A percentile compares a stretch with the other conserved stretches of the same genome.
phyloP scores from a whole-genome alignment of 2,329 filamentous ascomycete genomes.

The Cercospora zeina region DNA sequence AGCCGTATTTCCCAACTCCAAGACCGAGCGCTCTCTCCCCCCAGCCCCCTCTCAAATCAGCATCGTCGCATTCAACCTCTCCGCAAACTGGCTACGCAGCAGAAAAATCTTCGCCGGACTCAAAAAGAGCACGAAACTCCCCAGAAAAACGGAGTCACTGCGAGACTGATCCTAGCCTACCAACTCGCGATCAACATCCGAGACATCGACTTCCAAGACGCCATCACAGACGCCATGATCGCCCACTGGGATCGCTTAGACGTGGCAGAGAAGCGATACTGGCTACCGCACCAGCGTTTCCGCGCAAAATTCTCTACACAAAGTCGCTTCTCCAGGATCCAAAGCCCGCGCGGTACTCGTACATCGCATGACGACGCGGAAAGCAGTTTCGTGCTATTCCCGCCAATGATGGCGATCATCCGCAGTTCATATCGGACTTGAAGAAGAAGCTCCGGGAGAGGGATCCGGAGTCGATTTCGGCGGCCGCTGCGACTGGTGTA shows the following conservation, averaged over 20 bases:
- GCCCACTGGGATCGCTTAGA: not conserved
- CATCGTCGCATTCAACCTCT: constrained; percentile 1
- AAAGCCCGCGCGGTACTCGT: not conserved
- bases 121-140: not conserved
- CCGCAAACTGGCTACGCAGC: constrained; percentile 12
- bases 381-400: not conserved
- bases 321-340: not conserved
- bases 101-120: not conserved
- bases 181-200: constrained; percentile 16
- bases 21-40: not conserved
- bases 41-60: not conserved
- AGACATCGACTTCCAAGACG: constrained; percentile 25
- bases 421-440: not conserved
- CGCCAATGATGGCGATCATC: not conserved
- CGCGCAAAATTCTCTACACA: not conserved
- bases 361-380: not conserved
- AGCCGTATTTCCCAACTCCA: not conserved
- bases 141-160: not conserved
- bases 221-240: constrained; percentile 13
- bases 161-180: constrained; percentile 9
- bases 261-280: not conserved
- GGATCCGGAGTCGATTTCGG: not conserved
- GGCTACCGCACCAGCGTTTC: not conserved
- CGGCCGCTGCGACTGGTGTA: not conserved
- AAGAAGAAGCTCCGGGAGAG: not conserved